A percentile compares a stretch with the other conserved stretches of the same genome.
These are phyloP conservation scores for Rhytidiadelphus loreus DNA, from an alignment of 225 moss, liverwort and hornwort species.

Conservation along the genomic window DNA sequence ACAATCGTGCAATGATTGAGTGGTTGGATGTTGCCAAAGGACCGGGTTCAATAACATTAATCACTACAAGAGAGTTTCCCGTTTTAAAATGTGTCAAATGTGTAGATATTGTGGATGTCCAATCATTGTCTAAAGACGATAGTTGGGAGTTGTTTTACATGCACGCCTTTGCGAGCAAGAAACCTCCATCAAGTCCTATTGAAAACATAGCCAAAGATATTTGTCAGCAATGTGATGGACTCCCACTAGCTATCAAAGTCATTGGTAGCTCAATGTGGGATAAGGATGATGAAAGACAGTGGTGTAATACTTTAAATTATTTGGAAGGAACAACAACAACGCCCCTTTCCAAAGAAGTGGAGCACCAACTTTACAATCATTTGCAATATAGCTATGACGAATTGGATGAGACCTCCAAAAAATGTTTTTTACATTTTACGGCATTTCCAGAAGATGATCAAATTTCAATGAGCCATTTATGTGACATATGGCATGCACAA, in stretches of 20 bases:
- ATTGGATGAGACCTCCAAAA: not conserved
- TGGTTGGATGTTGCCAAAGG: not conserved
- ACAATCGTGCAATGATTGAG: not conserved
- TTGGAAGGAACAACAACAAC: not conserved
- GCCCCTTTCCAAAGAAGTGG: not conserved
- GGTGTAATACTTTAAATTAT: not conserved
- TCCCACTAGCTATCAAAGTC: not conserved
- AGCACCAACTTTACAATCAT: not conserved
- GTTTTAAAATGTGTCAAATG: not conserved
- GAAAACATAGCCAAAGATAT: not conserved
- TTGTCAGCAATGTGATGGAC: not conserved
- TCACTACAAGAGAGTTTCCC: not conserved
- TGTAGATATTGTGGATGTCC: not conserved
- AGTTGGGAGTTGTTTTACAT: not conserved
- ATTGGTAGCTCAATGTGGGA: not conserved
- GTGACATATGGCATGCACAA: not conserved
- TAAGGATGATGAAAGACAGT: not conserved
- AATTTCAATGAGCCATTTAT: not conserved
- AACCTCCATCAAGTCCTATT: not conserved
- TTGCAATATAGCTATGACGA: not conserved
- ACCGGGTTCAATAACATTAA: not conserved
- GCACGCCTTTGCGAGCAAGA: not conserved
- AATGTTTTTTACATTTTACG: not conserved
- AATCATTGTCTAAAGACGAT: not conserved
- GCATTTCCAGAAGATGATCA: not conserved